A percentile compares a stretch with the other conserved stretches of the same genome.
Conservation (phyloP, 306 rosid genomes). For the Mucuna pruriens region DNA sequence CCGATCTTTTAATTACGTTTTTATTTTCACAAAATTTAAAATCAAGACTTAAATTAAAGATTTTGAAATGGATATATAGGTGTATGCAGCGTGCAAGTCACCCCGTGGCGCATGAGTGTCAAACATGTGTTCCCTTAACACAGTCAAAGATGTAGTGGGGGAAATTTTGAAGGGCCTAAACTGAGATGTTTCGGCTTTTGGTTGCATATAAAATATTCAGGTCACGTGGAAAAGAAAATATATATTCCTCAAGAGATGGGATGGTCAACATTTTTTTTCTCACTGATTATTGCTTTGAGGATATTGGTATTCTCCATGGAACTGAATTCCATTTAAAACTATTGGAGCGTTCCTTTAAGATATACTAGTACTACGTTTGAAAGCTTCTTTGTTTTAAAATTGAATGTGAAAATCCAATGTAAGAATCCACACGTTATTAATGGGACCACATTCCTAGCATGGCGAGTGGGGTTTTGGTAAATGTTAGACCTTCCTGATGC, state of each 20-base stretch:
- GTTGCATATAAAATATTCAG: constrained; percentile 33
- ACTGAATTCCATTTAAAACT: constrained; percentile 36
- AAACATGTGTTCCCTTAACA: constrained; percentile 28
- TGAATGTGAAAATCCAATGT: background rate
- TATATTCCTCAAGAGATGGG: constrained; percentile 34
- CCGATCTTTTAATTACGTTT: no score
- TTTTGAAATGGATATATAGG: no score
- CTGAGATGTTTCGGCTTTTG: background rate
- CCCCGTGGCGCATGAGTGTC: no score
- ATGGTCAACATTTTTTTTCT: constrained; percentile 38
- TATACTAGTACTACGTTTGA: background rate
- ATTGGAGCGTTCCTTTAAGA: constrained; percentile 38
- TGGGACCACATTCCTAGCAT: constrained; percentile 42
- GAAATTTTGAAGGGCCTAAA: constrained; percentile 7
- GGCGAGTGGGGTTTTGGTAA: constrained; percentile 30
- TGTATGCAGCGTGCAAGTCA: no score
- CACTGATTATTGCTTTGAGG: constrained; percentile 34
- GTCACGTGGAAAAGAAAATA: background rate
- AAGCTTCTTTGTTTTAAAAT: constrained; percentile 23
- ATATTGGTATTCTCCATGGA: constrained; percentile 32
- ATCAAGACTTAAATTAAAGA: no score
- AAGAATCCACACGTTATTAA: constrained; percentile 32
- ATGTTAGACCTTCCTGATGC: constrained; percentile 1
- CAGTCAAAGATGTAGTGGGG: background rate
- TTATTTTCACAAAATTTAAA: no score